phyloP scores from a whole-genome alignment of 495 filamentous ascomycete species.

The Annulohypoxylon stygium region DNA sequence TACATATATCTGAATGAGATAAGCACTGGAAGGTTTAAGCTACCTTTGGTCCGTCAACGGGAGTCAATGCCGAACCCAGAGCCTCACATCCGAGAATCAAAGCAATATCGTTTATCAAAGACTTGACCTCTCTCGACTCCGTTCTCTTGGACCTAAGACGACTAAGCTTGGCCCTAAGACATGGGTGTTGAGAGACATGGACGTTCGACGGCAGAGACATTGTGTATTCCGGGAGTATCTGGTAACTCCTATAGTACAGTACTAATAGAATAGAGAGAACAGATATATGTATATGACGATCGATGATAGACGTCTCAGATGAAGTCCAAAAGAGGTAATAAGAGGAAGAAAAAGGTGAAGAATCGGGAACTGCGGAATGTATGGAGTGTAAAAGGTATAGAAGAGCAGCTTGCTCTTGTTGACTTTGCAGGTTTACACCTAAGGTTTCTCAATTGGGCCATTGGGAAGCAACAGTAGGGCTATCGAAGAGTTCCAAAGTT shows the following conservation, averaged over 20 bases:
- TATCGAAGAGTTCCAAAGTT: conserved; percentile 16
- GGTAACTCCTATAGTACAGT: conserved; percentile 8
- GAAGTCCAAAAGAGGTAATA: background rate
- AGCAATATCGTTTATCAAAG: conserved; percentile 85
- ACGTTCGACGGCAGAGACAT: conserved; percentile 74
- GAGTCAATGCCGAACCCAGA: conserved; percentile 72
- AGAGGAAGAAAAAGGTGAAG: background rate
- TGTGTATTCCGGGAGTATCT: conserved; percentile 18
- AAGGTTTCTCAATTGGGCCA: background rate
- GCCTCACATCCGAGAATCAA: conserved; percentile 87
- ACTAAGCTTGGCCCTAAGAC: conserved; percentile 87
- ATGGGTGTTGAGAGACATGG: conserved; percentile 88
- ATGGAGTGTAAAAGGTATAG: background rate
- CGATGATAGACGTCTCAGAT: background rate
- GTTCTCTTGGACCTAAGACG: conserved; percentile 82
- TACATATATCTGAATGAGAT: background rate
- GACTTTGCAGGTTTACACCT: background rate
- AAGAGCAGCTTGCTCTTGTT: background rate
- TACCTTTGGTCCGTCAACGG: conserved; percentile 61
- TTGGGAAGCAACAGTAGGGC: conserved; percentile 21
- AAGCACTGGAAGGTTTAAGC: background rate
- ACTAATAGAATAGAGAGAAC: background rate
- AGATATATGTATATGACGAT: conserved; percentile 12
- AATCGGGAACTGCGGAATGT: background rate
- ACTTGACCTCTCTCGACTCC: conserved; percentile 80